Evolutionary conservation across 2,329 filamentous ascomycete species (phyloP), one percentile per base, ranked within the genome.

Genomic region (Penicillium hesseltinei): DNA sequence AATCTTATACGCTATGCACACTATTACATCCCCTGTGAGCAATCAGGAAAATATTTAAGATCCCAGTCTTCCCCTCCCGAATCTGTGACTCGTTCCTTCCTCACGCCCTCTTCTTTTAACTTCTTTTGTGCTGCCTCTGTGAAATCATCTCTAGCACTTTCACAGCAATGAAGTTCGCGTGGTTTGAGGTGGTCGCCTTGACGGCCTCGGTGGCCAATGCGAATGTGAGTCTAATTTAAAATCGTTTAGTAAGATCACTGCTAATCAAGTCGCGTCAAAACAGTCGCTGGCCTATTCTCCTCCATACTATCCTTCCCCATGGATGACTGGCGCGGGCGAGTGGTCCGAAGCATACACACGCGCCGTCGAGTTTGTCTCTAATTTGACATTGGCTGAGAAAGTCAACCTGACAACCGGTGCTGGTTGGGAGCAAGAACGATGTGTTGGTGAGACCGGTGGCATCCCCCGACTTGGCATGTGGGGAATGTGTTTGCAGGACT

Each of bases 401-500:
- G 91, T 97, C 75, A 97, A 97, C 74, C 74, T 99, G 62, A 97
- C 93, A 3, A 97, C 92, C 0, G 93, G 93, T 73, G 84, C 89
- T 62, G 92, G 92, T 84, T 91, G 88, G 88, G 73, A 82, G 73
- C 78, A 83, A 49, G 89, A 90, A 60, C 81, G 83, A 62, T 94
- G 91, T 66, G 91, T 96, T 13, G 92, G 92, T 59, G 88, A 94
- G 65, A 80, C 79, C 17, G 80, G 80, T 47, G 68, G 75, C 53
- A 73, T 81, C 55, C 78, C 80, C 38, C 70, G 71, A 64, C 65
- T 78, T 38, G 90, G 90, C 40, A 79, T 88, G 7, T 85, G 83
- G 64, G 81, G 86, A 27, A 78, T 96, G n/a, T 97, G 92, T 73
- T 78, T 94, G 80, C 91, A 96, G 68, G 92, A 96, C 71, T 88